Percentiles rank a stretch among this genome's conserved stretches.
Evolutionary conservation across 306 rosid genomes (phyloP).

Genomic region (Glycine latifolia): DNA sequence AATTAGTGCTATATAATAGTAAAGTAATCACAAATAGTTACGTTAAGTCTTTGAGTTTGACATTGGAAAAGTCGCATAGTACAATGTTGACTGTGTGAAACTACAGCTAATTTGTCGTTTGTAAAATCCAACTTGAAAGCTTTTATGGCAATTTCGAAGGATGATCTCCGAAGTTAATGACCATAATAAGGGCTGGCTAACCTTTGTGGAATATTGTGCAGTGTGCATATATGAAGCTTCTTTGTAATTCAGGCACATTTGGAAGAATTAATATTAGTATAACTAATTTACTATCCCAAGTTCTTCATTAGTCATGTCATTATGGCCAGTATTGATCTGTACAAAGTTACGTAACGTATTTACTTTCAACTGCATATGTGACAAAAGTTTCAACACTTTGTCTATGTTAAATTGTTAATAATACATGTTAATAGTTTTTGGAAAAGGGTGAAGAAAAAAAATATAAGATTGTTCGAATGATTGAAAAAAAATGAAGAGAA

Average conservation of each 20-base stretch:
- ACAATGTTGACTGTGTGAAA: neutral
- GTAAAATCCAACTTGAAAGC: slow-evolving; percentile 1
- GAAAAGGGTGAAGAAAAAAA: too few relatives aligned
- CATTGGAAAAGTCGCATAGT: neutral
- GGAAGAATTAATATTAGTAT: neutral
- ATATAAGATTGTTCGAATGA: too few relatives aligned
- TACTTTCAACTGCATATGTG: too few relatives aligned
- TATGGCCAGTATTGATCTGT: too few relatives aligned
- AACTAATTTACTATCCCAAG: too few relatives aligned
- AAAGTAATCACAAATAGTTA: slow-evolving; percentile 7
- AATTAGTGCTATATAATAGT: neutral
- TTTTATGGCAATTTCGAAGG: neutral
- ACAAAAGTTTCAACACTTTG: too few relatives aligned
- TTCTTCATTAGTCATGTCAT: too few relatives aligned
- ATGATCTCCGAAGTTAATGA: neutral
- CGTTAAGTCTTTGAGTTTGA: neutral
- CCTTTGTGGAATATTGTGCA: slow-evolving; percentile 12
- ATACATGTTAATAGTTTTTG: too few relatives aligned
- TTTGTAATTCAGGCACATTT: neutral
- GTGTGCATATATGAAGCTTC: slow-evolving; percentile 32
- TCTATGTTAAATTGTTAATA: too few relatives aligned
- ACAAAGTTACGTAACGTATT: too few relatives aligned
- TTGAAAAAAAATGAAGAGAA: too few relatives aligned
- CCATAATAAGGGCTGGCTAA: neutral
- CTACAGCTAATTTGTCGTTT: slow-evolving; percentile 16